Evolutionary conservation across 352 stramenopile species (phyloP), one percentile per base, ranked within the genome.

Genomic region (Pythium grandisporangium): DNA sequence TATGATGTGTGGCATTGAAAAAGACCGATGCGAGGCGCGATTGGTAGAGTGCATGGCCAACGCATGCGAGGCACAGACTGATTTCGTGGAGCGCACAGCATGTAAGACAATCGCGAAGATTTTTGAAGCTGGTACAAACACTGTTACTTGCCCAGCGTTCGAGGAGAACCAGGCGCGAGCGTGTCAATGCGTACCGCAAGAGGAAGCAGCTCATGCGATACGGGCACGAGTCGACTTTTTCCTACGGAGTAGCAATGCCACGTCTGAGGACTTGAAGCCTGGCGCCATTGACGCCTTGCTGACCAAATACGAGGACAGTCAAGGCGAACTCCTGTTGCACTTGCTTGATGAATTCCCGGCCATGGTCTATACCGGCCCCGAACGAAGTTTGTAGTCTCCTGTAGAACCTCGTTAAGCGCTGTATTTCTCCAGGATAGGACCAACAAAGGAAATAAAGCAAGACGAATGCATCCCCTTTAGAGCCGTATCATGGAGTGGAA

Each of bases 1-100:
- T 56, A 83, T 73, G 48, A 62, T 51, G n/a, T 90, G 77, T 23
- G 77, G 77, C 17, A 86, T 90, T 56, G 64, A 74, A 35, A 90
- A 90, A 39, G 36, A 39, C 35, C 64, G 58, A 37, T 90, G 77
- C 38, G 77, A 90, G 48, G 78, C 72, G 43, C 64, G 70, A 0
- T 37, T 90, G 32, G 60, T 77, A 30, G 86, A 84, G 48, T 90
- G 77, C 53, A 82, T 90, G 71, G 73, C 63, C 32, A 51, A 51
- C 22, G 69, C 58, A 34, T 90, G 77, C 52, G 65, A 45, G 16
- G 20, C 29, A 13, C 51, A 65, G 16, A 10, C 30, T 17, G 45
- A 54, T 26, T 43, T 33, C 5, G 42, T 14, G 3, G 38, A 42
- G 2, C 54, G 51, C 10, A 59, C 76, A 7, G 55, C 80, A 37